A percentile compares a stretch with the other conserved stretches of the same genome.
phyloP scores from a whole-genome alignment of 352 stramenopile species.

The Globisporangium solare region DNA sequence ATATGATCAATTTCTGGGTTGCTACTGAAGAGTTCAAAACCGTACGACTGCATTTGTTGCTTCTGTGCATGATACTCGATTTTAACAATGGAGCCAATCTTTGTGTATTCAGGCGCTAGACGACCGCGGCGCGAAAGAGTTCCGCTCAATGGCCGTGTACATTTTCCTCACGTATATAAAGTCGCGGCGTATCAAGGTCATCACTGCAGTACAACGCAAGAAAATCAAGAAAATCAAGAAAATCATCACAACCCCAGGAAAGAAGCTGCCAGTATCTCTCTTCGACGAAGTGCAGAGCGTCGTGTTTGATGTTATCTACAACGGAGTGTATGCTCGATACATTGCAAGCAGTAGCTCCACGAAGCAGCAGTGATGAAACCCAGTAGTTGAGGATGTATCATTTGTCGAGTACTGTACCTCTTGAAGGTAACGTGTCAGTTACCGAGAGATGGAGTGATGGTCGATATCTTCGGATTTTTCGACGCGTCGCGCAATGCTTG shows the following conservation, averaged over 20 bases:
- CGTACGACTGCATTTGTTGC: constrained; percentile 12
- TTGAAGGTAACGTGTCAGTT: too few species aligned
- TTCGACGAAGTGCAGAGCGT: constrained; percentile 54
- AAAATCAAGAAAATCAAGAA: constrained; percentile 75
- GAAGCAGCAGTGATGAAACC: too few species aligned
- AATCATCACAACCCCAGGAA: constrained; percentile 49
- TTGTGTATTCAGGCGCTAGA: constrained; percentile 10
- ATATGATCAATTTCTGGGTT: constrained; percentile 56
- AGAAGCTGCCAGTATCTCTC: constrained; percentile 33
- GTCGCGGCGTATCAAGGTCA: constrained; percentile 49
- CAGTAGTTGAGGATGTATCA: too few species aligned
- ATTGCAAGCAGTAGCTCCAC: constrained; percentile 5
- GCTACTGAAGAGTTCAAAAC: constrained; percentile 53
- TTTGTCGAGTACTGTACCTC: too few species aligned
- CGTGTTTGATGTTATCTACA: constrained; percentile 58
- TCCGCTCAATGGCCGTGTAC: constrained; percentile 33
- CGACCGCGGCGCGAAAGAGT: constrained; percentile 24
- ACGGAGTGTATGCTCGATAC: constrained; percentile 47
- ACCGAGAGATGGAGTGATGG: too few species aligned
- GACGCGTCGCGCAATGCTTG: too few species aligned
- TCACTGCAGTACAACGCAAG: constrained; percentile 61
- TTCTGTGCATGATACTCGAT: neutral
- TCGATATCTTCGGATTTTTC: too few species aligned
- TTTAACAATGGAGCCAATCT: too few species aligned
- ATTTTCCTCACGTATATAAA: constrained; percentile 66